Conservation (phyloP, 2,329 filamentous ascomycete species). For the Fusarium sarcochroum region DNA sequence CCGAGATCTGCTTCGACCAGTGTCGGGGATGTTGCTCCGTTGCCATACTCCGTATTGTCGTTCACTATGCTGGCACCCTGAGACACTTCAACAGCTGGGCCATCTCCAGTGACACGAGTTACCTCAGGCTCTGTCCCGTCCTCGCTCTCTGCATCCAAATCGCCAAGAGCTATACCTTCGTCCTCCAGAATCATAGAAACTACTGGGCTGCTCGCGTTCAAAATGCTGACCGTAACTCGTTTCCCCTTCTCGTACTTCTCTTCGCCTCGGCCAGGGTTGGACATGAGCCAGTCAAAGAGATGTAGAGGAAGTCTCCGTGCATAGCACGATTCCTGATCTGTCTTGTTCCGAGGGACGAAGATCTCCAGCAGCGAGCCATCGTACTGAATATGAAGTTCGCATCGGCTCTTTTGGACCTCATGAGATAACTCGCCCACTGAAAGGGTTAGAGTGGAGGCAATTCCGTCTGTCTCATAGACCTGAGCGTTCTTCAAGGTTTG, state of each 20-base stretch:
- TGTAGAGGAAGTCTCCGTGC: background rate
- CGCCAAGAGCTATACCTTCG: background rate
- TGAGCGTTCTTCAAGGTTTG: too few relatives aligned
- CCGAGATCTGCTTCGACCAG: background rate
- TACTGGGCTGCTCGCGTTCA: background rate
- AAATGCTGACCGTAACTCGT: background rate
- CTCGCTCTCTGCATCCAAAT: background rate
- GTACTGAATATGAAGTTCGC: too few relatives aligned
- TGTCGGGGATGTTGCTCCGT: background rate
- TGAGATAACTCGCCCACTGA: too few relatives aligned
- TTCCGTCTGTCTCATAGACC: too few relatives aligned
- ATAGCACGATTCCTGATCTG: too few relatives aligned
- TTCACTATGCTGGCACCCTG: background rate
- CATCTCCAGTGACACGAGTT: background rate
- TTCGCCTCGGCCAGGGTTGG: background rate
- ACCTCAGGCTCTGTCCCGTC: background rate
- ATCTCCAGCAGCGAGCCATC: too few relatives aligned
- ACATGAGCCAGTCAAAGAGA: conserved; percentile 20
- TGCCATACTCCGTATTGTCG: too few relatives aligned
- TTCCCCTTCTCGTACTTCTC: background rate
- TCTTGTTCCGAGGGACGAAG: too few relatives aligned
- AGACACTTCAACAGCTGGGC: background rate
- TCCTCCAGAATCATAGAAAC: conserved; percentile 1
- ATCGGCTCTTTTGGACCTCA: too few relatives aligned
- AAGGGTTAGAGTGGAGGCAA: too few relatives aligned